Evolutionary conservation across 331 rosid genomes (phyloP).

Genomic region (Phaseolus coccineus): DNA sequence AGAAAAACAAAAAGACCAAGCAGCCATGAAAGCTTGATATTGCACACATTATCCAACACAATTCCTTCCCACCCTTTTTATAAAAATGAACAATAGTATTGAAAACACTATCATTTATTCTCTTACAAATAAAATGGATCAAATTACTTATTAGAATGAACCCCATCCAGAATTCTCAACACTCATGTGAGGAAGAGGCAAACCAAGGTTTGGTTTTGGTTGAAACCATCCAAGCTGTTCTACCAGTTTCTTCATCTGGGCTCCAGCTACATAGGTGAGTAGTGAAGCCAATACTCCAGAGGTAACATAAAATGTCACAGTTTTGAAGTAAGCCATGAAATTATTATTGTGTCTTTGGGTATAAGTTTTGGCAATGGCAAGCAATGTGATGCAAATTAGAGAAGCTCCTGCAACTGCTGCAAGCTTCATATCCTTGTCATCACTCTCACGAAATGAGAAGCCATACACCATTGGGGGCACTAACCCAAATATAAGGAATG

Average conservation of each 20-base stretch:
- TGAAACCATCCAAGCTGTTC: constrained; percentile 63
- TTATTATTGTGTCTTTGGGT: constrained; percentile 34
- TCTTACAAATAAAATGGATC: too few species aligned
- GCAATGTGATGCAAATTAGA: constrained; percentile 56
- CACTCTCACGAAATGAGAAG: constrained; percentile 56
- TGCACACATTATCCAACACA: not conserved
- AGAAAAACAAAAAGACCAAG: not conserved
- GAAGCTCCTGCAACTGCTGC: constrained; percentile 69
- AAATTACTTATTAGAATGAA: constrained; percentile 36
- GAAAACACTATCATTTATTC: too few species aligned
- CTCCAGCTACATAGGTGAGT: constrained; percentile 58
- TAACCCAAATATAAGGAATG: constrained; percentile 66
- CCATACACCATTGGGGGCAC: constrained; percentile 69
- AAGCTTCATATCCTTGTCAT: constrained; percentile 55
- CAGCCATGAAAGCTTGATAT: not conserved
- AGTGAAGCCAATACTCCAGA: constrained; percentile 52
- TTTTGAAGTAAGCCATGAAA: constrained; percentile 41
- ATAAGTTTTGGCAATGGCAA: constrained; percentile 59
- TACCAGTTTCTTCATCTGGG: constrained; percentile 41
- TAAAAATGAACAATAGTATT: too few species aligned
- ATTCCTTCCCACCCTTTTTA: too few species aligned
- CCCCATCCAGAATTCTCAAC: constrained; percentile 32
- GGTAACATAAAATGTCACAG: constrained; percentile 44
- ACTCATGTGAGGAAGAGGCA: constrained; percentile 42
- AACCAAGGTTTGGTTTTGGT: constrained; percentile 35